A percentile compares a stretch with the other conserved stretches of the same genome.
Evolutionary conservation across 345 rosid species (phyloP).

Genomic region (Gossypium anomalum): DNA sequence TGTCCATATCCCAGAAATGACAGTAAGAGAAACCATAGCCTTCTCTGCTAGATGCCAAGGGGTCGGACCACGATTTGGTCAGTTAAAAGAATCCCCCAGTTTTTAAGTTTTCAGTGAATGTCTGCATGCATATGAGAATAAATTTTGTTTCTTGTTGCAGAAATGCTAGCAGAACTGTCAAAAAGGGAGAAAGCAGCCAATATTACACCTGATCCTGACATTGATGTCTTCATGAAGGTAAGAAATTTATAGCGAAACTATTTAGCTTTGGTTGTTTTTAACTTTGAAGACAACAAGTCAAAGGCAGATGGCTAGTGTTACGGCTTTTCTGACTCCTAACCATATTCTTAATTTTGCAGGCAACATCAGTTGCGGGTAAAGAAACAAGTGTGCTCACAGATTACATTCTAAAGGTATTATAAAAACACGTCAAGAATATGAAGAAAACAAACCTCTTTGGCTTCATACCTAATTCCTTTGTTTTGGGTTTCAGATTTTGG

Average conservation of each 20-base stretch:
- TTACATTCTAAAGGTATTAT: constrained; percentile 49
- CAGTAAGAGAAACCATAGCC: constrained; percentile 71
- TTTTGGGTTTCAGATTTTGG: constrained; percentile 1
- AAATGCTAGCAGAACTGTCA: constrained; percentile 63
- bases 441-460: neutral
- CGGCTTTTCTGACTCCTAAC: neutral
- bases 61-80: constrained; percentile 61
- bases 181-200: constrained; percentile 70
- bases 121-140: neutral
- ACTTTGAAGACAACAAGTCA: neutral
- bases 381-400: constrained; percentile 52
- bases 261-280: neutral
- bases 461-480: neutral
- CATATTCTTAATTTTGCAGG: constrained; percentile 27
- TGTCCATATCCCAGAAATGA: constrained; percentile 53
- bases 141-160: constrained; percentile 23
- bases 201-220: constrained; percentile 75
- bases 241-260: neutral
- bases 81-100: neutral
- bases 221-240: constrained; percentile 85
- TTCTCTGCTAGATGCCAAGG: constrained; percentile 84
- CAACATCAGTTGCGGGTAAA: constrained; percentile 41
- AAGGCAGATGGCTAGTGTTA: neutral
- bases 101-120: neutral
- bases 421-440: neutral